phyloP scores from a whole-genome alignment of 2,329 filamentous ascomycete genomes.

The Falciphora oryzae region DNA sequence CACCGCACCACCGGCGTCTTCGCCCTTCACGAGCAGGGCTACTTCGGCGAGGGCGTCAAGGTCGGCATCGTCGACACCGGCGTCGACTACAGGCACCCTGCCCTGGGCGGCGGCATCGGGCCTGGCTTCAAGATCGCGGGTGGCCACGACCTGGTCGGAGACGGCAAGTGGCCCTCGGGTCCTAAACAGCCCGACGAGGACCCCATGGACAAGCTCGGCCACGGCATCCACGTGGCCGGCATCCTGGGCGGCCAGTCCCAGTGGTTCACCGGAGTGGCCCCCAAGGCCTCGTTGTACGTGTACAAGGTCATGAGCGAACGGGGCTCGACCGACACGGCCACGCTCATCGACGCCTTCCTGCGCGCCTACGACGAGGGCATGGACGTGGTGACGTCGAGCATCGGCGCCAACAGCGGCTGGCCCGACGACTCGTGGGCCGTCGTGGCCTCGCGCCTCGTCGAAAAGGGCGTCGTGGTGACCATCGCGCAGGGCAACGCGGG shows the following conservation, averaged over 20 bases:
- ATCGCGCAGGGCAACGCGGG: slow-evolving; percentile 38
- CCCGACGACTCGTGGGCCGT: slow-evolving; percentile 28
- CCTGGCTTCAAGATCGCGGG: too few species aligned
- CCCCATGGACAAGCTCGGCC: too few species aligned
- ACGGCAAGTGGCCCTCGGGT: too few species aligned
- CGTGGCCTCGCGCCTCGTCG: slow-evolving; percentile 33
- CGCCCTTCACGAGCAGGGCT: not conserved
- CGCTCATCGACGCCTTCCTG: slow-evolving; percentile 19
- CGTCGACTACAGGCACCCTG: too few species aligned
- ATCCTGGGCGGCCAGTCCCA: too few species aligned
- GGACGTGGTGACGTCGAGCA: slow-evolving; percentile 16
- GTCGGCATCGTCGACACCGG: too few species aligned
- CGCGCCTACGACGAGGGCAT: slow-evolving; percentile 18
- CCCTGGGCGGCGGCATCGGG: too few species aligned
- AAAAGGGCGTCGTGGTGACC: slow-evolving; percentile 32
- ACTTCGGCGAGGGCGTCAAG: too few species aligned
- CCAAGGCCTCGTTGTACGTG: slow-evolving; percentile 18
- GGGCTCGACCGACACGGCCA: slow-evolving; percentile 15
- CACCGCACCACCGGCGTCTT: slow-evolving; percentile 14
- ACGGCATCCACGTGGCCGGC: too few species aligned
- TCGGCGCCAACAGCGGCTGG: slow-evolving; percentile 17
- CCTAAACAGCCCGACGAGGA: too few species aligned
- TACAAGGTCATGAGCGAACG: slow-evolving; percentile 21
- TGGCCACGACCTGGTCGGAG: too few species aligned
- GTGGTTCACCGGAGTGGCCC: not conserved